Conservation (phyloP, 768 basidiomycete species). For the Lactarius akahatsu region DNA sequence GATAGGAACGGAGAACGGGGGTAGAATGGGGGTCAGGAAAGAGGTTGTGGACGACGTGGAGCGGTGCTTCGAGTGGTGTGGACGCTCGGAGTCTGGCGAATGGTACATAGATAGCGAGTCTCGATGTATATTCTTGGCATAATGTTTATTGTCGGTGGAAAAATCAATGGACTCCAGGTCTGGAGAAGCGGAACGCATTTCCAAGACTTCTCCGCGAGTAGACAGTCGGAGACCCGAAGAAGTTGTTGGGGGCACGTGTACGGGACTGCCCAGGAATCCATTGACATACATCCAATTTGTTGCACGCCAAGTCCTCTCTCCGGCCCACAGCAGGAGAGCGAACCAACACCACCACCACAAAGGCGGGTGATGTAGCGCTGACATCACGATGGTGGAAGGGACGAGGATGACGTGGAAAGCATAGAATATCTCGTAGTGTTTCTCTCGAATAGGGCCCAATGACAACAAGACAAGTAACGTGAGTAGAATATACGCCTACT, state of each 20-base stretch:
- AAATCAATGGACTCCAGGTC: conserved; percentile 11
- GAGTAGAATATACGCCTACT: conserved; percentile 55
- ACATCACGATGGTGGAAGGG: conserved; percentile 56
- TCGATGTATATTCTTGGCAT: background rate
- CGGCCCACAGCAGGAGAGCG: conserved; percentile 60
- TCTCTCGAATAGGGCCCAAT: conserved; percentile 48
- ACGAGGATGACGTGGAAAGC: conserved; percentile 61
- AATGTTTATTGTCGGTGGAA: background rate
- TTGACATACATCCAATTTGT: conserved; percentile 60
- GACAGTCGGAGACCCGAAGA: background rate
- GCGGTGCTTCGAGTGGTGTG: conserved; percentile 7
- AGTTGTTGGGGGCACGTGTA: conserved; percentile 3
- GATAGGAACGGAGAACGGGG: conserved; percentile 50
- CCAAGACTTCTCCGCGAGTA: conserved; percentile 14
- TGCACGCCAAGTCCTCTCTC: conserved; percentile 58
- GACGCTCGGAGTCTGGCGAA: conserved; percentile 3
- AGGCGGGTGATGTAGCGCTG: conserved; percentile 67
- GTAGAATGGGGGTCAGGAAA: conserved; percentile 18
- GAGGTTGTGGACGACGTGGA: conserved; percentile 17
- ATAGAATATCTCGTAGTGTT: conserved; percentile 66
- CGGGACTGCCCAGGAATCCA: conserved; percentile 43
- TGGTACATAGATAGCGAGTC: conserved; percentile 11
- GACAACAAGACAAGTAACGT: conserved; percentile 55
- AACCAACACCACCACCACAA: conserved; percentile 68
- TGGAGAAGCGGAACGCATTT: conserved; percentile 17